Evolutionary conservation across 2,329 filamentous ascomycete species (phyloP).

Genomic region (Talaromyces islandicus): DNA sequence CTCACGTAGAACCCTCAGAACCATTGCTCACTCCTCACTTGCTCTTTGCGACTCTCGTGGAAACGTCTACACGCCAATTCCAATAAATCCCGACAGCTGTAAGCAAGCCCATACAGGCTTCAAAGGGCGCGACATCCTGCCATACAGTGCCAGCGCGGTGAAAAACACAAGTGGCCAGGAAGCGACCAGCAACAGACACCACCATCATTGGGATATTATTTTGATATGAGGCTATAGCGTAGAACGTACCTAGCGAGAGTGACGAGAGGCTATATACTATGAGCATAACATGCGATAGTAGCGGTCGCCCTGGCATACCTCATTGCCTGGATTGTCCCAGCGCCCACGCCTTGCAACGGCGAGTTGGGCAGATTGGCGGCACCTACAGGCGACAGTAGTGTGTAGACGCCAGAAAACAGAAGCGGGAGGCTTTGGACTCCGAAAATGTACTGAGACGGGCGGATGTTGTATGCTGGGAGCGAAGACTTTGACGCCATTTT

Average conservation of each 20-base stretch:
- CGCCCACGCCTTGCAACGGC: conserved; percentile 10
- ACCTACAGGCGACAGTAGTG: conserved; percentile 12
- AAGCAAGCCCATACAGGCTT: conserved; percentile 13
- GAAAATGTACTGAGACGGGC: conserved; percentile 10
- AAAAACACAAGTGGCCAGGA: conserved; percentile 14
- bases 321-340: conserved; percentile 15
- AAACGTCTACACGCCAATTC: neutral
- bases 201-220: conserved; percentile 17
- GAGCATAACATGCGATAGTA: neutral
- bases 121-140: conserved; percentile 14
- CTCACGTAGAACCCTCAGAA: no score
- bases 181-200: conserved; percentile 12
- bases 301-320: conserved; percentile 6
- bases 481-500: no score
- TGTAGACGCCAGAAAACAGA: conserved; percentile 13
- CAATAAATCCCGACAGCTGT: conserved; percentile 13
- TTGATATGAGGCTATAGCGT: conserved; percentile 14
- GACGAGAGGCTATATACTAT: conserved; percentile 11
- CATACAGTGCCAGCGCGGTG: conserved; percentile 11
- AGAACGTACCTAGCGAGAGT: conserved; percentile 13
- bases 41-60: no score
- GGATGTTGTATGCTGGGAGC: no score
- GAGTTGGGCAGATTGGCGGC: conserved; percentile 10
- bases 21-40: no score
- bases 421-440: conserved; percentile 14